Base-by-base conservation (phyloP, 306 rosid genomes). In the Cicer bijugum region DNA sequence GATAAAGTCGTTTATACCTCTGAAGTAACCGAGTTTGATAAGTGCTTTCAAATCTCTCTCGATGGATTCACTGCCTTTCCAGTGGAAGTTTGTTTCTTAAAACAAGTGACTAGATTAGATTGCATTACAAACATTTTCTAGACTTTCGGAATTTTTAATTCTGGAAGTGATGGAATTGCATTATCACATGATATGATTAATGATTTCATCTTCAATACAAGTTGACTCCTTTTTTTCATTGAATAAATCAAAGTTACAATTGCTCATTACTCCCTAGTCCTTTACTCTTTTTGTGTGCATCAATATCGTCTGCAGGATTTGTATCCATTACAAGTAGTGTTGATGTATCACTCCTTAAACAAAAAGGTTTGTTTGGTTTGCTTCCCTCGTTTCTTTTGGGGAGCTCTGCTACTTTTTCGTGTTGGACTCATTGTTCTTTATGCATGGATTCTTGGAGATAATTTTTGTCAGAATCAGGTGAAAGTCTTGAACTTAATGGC, bases 1-100 rank as follows among this genome's bases (percentile, higher is more conserved):
- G 97, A 48, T 93, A 80, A 83, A 83, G 7, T 86, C 97, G 19
- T 65, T 83, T 77, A 68, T 81, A 42, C 84, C 89, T 43, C 67
- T 86, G 65, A 87, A 86, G 74, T 89, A 85, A 65, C 77, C 62
- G 58, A 73, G 67, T 75, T 10, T 71, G 82, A 43, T 75, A 75
- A 56, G 67, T 73, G 23, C 50, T 23, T 72, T 69, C 46, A 52
- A 63, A 72, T 43, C 39, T 57, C 43, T 44, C 70, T 20, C 56
- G 44, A 52, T 61, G 58, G 48, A 44, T 51, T 56, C 6, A 11
- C 5, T 0, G 45, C 63, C 78, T 71, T 28, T 71, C 78, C 66
- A 17, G 50, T 53, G 46, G 76, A 71, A 80, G 72, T 63, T 28
- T 20, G 55, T 57, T 67, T 75, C 48, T 40, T 42, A 64, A 71